These are phyloP conservation scores for Phytophthora chlamydospora DNA, from an alignment of 352 stramenopile genomes.

Conservation along the genomic window DNA sequence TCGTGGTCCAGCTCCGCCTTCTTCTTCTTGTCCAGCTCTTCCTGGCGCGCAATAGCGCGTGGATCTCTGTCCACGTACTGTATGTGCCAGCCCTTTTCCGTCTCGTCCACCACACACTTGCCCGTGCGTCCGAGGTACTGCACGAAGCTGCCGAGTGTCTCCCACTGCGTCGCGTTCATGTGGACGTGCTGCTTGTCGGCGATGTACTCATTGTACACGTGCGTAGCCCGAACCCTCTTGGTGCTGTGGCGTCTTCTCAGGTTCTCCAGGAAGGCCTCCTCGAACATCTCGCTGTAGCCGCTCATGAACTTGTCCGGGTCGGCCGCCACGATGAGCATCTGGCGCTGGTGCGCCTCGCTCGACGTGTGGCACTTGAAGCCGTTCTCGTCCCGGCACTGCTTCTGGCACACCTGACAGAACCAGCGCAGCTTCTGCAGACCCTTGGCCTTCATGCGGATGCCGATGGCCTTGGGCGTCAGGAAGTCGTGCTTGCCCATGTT, in stretches of 20 bases:
- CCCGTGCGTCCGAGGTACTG: conserved; percentile 98
- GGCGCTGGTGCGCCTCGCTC: conserved; percentile 96
- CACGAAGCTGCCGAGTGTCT: conserved; percentile 96
- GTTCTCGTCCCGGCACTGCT: conserved; percentile 99
- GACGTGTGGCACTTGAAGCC: conserved; percentile 99
- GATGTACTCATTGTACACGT: conserved; percentile 99
- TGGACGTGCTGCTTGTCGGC: conserved; percentile 98
- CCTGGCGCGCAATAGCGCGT: conserved; percentile 86
- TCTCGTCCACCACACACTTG: conserved; percentile 98
- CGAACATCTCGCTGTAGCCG: conserved; percentile 94
- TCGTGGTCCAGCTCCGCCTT: conserved; percentile 92
- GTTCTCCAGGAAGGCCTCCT: conserved; percentile 95
- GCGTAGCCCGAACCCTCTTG: conserved; percentile 96
- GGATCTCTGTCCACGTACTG: conserved; percentile 96
- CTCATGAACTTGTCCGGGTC: conserved; percentile 96
- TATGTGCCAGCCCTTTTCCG: conserved; percentile 98
- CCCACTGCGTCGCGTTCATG: conserved; percentile 99
- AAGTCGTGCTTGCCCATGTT: conserved; percentile 88
- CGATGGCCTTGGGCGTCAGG: conserved; percentile 85
- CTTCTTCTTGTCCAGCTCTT: conserved; percentile 88
- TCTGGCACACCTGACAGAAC: conserved; percentile 99
- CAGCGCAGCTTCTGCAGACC: conserved; percentile 98
- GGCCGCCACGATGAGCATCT: conserved; percentile 98
- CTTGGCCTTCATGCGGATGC: conserved; percentile 91
- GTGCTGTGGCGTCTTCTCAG: conserved; percentile 94